Conservation (phyloP, 1,284 basidiomycete genomes). For the Cryptococcus sp. region DNA sequence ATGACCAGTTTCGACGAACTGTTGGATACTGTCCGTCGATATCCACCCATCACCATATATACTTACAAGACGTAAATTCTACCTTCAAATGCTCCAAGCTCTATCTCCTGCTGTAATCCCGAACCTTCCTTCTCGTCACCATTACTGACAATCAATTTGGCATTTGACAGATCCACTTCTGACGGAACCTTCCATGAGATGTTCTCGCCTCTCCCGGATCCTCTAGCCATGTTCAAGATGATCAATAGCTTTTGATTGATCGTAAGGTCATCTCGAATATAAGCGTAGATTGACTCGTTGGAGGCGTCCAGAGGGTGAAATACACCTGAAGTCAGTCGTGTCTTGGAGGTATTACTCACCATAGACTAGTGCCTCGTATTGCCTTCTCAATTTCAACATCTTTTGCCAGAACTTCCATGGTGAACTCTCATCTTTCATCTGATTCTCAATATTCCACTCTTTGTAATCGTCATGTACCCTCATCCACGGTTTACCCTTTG, state of each 20-base stretch:
- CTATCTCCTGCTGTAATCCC: conserved; percentile 10
- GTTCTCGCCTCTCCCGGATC: conserved; percentile 10
- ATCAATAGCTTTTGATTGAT: conserved; percentile 25
- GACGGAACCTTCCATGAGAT: conserved; percentile 13
- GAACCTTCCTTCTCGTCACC: conserved; percentile 12
- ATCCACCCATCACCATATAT: background rate
- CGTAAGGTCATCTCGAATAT: conserved; percentile 33
- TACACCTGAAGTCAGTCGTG: conserved; percentile 7
- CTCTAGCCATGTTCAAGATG: conserved; percentile 36
- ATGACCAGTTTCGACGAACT: no score
- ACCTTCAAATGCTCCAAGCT: conserved; percentile 21
- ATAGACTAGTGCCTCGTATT: conserved; percentile 37
- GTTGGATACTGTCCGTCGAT: background rate
- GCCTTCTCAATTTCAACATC: conserved; percentile 41
- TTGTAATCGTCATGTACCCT: conserved; percentile 66
- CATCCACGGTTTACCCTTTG: conserved; percentile 67
- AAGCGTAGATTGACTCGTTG: conserved; percentile 40
- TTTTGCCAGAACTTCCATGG: conserved; percentile 35
- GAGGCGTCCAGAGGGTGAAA: conserved; percentile 39
- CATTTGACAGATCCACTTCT: conserved; percentile 15
- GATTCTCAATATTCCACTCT: conserved; percentile 45
- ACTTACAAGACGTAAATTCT: conserved; percentile 23
- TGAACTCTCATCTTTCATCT: conserved; percentile 40
- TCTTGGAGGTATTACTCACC: conserved; percentile 22
- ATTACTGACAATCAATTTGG: conserved; percentile 26